Percentiles rank a stretch among this genome's conserved stretches.
phyloP scores from a whole-genome alignment of 164 flowering plant genomes.

The Liquidambar formosana region DNA sequence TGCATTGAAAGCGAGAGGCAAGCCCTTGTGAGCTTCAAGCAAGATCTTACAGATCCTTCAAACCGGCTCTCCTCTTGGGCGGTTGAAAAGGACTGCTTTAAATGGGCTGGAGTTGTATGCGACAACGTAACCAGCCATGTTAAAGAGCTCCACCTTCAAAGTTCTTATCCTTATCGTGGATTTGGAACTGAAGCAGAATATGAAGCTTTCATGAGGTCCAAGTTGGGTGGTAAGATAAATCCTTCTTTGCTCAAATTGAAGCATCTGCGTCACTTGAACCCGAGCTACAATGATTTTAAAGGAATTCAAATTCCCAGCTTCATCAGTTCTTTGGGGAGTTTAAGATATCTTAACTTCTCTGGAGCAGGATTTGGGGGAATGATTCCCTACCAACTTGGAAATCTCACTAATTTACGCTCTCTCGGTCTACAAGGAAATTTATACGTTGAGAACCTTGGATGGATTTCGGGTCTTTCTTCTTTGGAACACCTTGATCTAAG shows the following conservation, averaged over 20 bases:
- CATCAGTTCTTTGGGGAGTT: no score
- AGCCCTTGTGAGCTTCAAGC: background rate
- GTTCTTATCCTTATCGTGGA: background rate
- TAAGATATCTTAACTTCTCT: background rate
- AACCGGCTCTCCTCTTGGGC: slow-evolving; percentile 7
- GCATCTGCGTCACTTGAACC: no score
- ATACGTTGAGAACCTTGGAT: background rate
- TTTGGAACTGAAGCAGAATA: no score
- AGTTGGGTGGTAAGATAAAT: no score
- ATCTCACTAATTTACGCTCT: slow-evolving; percentile 3
- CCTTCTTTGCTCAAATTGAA: no score
- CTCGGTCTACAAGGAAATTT: slow-evolving; percentile 1
- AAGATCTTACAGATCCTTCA: no score
- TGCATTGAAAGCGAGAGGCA: slow-evolving; percentile 8
- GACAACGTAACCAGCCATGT: slow-evolving; percentile 16
- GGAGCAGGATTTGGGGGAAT: slow-evolving; percentile 1
- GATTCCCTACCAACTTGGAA: slow-evolving; percentile 15
- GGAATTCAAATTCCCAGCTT: no score
- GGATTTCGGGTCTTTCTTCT: slow-evolving; percentile 15
- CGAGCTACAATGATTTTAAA: no score
- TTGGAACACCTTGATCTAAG: slow-evolving; percentile 10
- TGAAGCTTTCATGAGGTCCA: no score
- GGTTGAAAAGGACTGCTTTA: slow-evolving; percentile 6
- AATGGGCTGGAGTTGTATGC: slow-evolving; percentile 12
- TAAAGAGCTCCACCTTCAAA: slow-evolving; percentile 8